Evolutionary conservation across 805 yeast species (phyloP).

Genomic region (Pichia gijzeniarum): DNA sequence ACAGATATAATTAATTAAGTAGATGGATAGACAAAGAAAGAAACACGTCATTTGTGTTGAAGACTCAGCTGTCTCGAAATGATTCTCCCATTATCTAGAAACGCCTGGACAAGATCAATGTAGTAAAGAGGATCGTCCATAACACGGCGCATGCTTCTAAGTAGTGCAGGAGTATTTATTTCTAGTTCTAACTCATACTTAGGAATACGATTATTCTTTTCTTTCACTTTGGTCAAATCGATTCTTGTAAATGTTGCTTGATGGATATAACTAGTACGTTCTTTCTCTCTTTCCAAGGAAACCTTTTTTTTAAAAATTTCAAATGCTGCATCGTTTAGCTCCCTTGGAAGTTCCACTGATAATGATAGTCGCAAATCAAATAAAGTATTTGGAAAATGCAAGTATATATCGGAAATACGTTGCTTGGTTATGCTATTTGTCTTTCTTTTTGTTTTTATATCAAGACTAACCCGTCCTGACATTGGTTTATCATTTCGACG

Average conservation of each 20-base stretch:
- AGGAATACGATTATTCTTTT: constrained; percentile 20
- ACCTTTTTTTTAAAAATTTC: constrained; percentile 45
- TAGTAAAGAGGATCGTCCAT: constrained; percentile 35
- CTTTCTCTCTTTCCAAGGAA: constrained; percentile 57
- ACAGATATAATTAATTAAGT: too few relatives aligned
- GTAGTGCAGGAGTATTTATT: constrained; percentile 27
- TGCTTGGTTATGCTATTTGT: constrained; percentile 68
- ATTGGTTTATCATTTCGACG: constrained; percentile 60
- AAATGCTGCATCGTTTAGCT: constrained; percentile 44
- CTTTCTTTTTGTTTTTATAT: constrained; percentile 57
- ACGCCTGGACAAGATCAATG: constrained; percentile 40
- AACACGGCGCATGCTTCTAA: constrained; percentile 27
- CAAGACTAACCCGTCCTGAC: constrained; percentile 59
- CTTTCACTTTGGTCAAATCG: constrained; percentile 60
- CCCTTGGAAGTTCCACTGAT: constrained; percentile 69
- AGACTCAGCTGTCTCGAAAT: constrained; percentile 29
- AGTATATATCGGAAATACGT: constrained; percentile 63
- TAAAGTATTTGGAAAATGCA: constrained; percentile 69
- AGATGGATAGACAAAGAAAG: too few relatives aligned
- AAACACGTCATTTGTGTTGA: constrained; percentile 13
- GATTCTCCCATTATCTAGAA: constrained; percentile 38
- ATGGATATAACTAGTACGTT: constrained; percentile 66
- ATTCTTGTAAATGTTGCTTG: constrained; percentile 66
- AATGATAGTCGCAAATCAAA: constrained; percentile 74
- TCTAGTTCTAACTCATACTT: constrained; percentile 33